phyloP scores from a whole-genome alignment of 129 eudicot genomes.

The Mikania micrantha region DNA sequence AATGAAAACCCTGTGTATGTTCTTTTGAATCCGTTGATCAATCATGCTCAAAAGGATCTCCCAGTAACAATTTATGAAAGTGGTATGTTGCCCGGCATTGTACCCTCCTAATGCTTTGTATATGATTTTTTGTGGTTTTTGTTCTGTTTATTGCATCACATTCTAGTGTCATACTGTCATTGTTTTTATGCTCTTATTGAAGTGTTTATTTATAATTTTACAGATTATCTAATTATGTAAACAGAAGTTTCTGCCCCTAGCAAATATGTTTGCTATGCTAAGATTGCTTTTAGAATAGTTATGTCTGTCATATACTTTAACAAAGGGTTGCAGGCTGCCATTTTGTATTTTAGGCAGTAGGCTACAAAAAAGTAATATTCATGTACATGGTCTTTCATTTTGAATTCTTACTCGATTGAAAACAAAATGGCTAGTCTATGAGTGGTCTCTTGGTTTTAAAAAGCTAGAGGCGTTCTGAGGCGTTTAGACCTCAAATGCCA shows the following conservation, averaged over 20 bases:
- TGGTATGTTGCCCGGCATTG: constrained; percentile 41
- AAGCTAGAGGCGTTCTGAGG: no score
- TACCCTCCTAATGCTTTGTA: background rate
- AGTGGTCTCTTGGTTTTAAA: no score
- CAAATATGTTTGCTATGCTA: background rate
- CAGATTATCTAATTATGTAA: background rate
- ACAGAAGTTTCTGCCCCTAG: background rate
- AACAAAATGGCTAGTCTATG: background rate
- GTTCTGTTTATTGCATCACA: background rate
- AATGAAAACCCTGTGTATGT: constrained; percentile 89
- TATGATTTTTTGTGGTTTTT: background rate
- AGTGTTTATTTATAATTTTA: background rate
- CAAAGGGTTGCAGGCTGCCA: background rate
- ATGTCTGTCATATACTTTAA: background rate
- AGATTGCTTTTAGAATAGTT: background rate
- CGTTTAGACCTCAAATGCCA: no score
- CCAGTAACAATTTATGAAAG: constrained; percentile 84
- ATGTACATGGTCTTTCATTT: background rate
- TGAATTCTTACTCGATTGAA: background rate
- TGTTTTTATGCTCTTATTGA: background rate
- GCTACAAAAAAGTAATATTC: no score
- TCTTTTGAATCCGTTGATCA: constrained; percentile 85
- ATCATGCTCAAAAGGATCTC: constrained; percentile 92
- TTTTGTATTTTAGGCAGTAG: background rate
- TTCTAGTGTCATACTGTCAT: background rate